These are phyloP conservation scores for Trapa bicornis DNA, from an alignment of 345 rosid genomes.

Conservation along the genomic window DNA sequence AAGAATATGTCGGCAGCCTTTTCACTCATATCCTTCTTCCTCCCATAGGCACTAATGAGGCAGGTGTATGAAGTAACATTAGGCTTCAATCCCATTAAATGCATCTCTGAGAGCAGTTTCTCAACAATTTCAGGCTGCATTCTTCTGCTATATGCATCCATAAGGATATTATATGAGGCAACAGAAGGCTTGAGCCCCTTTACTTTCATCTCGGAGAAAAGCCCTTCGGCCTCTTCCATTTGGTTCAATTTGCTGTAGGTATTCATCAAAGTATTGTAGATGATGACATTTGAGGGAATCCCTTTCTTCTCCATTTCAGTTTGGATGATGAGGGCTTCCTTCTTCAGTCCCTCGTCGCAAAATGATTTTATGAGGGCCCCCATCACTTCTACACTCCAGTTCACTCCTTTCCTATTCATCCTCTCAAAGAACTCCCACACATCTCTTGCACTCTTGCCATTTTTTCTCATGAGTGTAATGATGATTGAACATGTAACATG, in stretches of 20 bases:
- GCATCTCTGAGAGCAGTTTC: slow-evolving; percentile 56
- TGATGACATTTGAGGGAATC: slow-evolving; percentile 37
- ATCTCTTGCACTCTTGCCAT: slow-evolving; percentile 57
- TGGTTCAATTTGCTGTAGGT: slow-evolving; percentile 60
- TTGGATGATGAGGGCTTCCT: slow-evolving; percentile 67
- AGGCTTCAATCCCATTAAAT: slow-evolving; percentile 48
- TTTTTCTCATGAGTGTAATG: slow-evolving; percentile 63
- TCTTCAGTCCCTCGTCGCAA: slow-evolving; percentile 72
- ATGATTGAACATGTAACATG: slow-evolving; percentile 66
- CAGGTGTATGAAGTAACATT: slow-evolving; percentile 58
- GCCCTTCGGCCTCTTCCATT: slow-evolving; percentile 79
- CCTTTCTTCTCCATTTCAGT: slow-evolving; percentile 89
- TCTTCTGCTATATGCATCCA: slow-evolving; percentile 81
- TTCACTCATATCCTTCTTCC: slow-evolving; percentile 63
- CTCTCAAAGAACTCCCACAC: slow-evolving; percentile 62
- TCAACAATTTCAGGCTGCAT: slow-evolving; percentile 80
- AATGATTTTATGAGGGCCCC: slow-evolving; percentile 68
- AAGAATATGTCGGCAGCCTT: slow-evolving; percentile 72
- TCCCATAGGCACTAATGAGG: slow-evolving; percentile 71
- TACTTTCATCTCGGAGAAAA: slow-evolving; percentile 55
- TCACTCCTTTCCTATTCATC: slow-evolving; percentile 66
- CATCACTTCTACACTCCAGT: slow-evolving; percentile 59
- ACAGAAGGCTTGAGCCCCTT: slow-evolving; percentile 52
- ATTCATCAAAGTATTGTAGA: slow-evolving; percentile 74
- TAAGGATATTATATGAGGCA: slow-evolving; percentile 55